Base-by-base conservation (phyloP, 1,284 basidiomycete species). In the Marasmius fiardii region DNA sequence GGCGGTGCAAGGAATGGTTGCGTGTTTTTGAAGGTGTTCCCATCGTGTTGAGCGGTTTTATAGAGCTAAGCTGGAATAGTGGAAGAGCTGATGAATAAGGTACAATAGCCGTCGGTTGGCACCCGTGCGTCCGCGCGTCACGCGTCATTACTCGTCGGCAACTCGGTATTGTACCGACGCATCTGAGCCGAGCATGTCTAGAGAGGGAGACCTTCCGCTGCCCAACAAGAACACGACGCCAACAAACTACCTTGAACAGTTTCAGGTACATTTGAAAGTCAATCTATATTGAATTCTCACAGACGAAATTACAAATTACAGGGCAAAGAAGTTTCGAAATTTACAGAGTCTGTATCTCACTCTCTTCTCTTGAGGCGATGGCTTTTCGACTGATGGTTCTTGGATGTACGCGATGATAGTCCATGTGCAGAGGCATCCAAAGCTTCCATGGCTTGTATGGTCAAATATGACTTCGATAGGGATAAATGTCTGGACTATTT, bases 401-500 rank as follows among this genome's bases (percentile, higher is more conserved):
- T 2, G 12, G 33, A 28, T 14, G 3, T 8, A 26, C 16, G 39
- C 23, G 26, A n/a, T n/a, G n/a, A 8, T 60, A 90, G 88, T 61
- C 88, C 88, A 14, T 90, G 88, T 63, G 81, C 79, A 47, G 79
- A 79, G 4, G 88, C 88, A 1, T 80, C 86, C 1, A 87, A 87
- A 64, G 88, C 87, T 12, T 89, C 88, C 2, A 74, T 88, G 68
- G 74, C 81, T 53, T 91, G 88, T 60, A 71, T 91, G 73, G 80
- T 85, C 63, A 71, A 75, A 52, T 79, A 87, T 56, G 75, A 86
- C 62, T 86, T 87, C 60, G 78, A 88, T 64, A 76, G 84, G 6
- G 83, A 83, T 60, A 80, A 80, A 52, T 91, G 88, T 64, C 69
- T 83, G 61, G 85, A 83, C 48, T 90, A 86, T 65, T 91, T 91